These are phyloP conservation scores for Amanita inopinata DNA, from an alignment of 768 basidiomycete species.

Conservation along the genomic window DNA sequence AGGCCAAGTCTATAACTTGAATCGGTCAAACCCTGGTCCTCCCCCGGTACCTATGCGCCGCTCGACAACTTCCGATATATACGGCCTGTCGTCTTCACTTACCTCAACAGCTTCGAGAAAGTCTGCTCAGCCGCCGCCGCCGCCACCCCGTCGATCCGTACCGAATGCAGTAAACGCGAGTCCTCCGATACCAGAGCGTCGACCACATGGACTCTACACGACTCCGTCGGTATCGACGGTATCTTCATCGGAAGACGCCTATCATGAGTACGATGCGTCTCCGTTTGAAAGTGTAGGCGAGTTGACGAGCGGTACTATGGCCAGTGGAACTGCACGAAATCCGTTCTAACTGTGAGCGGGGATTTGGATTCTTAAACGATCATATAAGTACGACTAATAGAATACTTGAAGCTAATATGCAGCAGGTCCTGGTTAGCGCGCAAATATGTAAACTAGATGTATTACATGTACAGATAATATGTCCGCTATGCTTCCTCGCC, in stretches of 20 bases:
- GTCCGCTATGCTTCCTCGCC: too few relatives aligned
- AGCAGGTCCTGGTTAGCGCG: too few relatives aligned
- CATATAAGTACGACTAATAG: too few relatives aligned
- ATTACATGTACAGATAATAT: too few relatives aligned
- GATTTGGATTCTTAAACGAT: too few relatives aligned
- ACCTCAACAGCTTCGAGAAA: constrained; percentile 1
- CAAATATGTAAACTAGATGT: too few relatives aligned
- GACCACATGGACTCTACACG: constrained; percentile 12
- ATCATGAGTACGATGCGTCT: constrained; percentile 34
- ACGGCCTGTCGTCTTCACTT: neutral
- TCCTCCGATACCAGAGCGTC: constrained; percentile 41
- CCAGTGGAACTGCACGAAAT: neutral
- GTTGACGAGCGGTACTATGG: constrained; percentile 18
- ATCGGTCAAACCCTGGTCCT: neutral
- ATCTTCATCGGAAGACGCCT: neutral
- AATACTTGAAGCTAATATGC: too few relatives aligned
- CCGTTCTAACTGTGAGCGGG: too few relatives aligned
- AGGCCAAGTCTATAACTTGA: constrained; percentile 4
- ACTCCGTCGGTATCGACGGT: neutral
- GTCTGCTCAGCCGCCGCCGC: constrained; percentile 38
- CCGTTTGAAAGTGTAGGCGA: constrained; percentile 61
- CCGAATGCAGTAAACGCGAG: constrained; percentile 21
- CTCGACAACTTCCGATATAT: constrained; percentile 1
- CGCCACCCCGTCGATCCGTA: constrained; percentile 46
- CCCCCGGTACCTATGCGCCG: constrained; percentile 3